phyloP scores from a whole-genome alignment of 495 filamentous ascomycete genomes.

The Parmelia sp. region DNA sequence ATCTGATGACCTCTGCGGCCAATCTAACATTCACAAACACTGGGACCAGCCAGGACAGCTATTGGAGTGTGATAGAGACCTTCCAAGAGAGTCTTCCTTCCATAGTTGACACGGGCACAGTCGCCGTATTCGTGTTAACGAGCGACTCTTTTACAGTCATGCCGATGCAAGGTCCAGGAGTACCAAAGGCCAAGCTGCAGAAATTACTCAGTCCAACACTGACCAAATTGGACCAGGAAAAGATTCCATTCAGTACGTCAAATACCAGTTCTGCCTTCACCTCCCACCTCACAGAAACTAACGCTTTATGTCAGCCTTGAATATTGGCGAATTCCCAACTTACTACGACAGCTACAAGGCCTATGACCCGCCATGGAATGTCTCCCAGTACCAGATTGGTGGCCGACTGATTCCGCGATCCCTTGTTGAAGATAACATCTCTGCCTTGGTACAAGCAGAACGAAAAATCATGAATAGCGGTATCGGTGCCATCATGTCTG shows the following conservation, averaged over 20 bases:
- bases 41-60: conserved; percentile 29
- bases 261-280: too few species aligned
- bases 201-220: too few species aligned
- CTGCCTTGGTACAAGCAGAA: not conserved
- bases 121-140: conserved; percentile 10
- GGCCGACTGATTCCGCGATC: conserved; percentile 20
- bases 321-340: conserved; percentile 14
- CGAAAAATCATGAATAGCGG: conserved; percentile 4
- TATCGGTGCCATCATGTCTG: not conserved
- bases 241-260: too few species aligned
- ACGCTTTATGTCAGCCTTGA: too few species aligned
- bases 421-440: conserved; percentile 2
- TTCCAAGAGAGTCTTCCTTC: too few species aligned
- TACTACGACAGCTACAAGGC: conserved; percentile 11
- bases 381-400: not conserved
- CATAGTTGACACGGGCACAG: conserved; percentile 16
- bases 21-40: conserved; percentile 14
- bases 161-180: too few species aligned
- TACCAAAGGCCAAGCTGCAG: too few species aligned
- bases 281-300: too few species aligned
- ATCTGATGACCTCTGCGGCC: too few species aligned
- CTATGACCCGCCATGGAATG: not conserved
- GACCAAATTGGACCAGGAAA: too few species aligned
- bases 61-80: too few species aligned
- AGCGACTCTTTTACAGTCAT: too few species aligned